Percentiles rank a stretch among this genome's conserved stretches.
These are phyloP conservation scores for Lasiosphaeriaceae sp. DNA, from an alignment of 495 filamentous ascomycete species.

Conservation along the genomic window DNA sequence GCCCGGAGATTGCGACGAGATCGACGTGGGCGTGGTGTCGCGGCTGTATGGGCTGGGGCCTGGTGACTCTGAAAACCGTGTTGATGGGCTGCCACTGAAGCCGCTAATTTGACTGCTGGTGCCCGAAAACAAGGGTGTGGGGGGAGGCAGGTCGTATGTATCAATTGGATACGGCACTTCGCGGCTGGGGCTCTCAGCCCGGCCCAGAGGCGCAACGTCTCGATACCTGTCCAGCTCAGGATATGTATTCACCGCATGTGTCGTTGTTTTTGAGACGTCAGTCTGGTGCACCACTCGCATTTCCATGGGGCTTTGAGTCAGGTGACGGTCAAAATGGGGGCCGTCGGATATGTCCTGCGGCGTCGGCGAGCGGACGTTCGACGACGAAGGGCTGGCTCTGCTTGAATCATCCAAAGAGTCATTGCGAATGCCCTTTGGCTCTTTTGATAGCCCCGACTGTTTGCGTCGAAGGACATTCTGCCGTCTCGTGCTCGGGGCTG, in stretches of 20 bases:
- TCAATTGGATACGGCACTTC: conserved; percentile 44
- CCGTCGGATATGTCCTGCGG: conserved; percentile 23
- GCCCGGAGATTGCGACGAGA: conserved; percentile 92
- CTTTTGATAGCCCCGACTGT: conserved; percentile 41
- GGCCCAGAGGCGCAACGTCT: conserved; percentile 25
- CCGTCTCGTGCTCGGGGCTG: conserved; percentile 22
- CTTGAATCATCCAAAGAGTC: conserved; percentile 32
- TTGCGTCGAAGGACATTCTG: conserved; percentile 45
- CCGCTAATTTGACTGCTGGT: conserved; percentile 50
- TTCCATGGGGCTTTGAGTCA: conserved; percentile 38
- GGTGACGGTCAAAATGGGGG: conserved; percentile 32
- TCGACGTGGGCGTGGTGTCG: conserved; percentile 90
- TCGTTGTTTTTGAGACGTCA: conserved; percentile 27
- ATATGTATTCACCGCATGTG: conserved; percentile 40
- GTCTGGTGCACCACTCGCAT: conserved; percentile 30
- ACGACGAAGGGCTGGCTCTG: conserved; percentile 37
- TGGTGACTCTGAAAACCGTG: conserved; percentile 87
- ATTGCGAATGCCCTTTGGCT: conserved; percentile 23
- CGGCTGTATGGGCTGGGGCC: conserved; percentile 76
- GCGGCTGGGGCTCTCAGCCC: conserved; percentile 23
- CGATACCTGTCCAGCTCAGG: conserved; percentile 55
- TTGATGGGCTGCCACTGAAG: conserved; percentile 83
- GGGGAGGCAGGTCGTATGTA: conserved; percentile 60
- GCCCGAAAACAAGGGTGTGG: conserved; percentile 59
- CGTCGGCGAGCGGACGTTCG: conserved; percentile 30